Evolutionary conservation across 169 alveolate genomes (phyloP).

Genomic region (Plasmodium vivax): DNA sequence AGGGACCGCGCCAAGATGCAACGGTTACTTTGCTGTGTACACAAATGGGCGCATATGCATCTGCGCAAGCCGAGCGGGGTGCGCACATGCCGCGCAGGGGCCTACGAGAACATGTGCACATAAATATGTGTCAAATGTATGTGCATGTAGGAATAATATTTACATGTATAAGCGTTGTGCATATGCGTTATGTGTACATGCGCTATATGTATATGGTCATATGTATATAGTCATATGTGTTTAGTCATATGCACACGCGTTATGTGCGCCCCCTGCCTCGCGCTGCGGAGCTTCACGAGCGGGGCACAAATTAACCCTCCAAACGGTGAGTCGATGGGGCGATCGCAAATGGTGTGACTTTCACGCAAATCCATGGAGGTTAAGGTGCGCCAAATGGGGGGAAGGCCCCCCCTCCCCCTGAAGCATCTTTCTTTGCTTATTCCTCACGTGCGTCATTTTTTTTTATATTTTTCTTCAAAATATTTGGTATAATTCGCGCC

Average conservation of each 20-base stretch:
- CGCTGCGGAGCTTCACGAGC: not conserved
- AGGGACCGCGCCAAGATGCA: not conserved
- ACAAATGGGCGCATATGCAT: not conserved
- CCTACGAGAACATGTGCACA: not conserved
- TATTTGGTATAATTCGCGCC: conserved; percentile 69
- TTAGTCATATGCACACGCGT: not conserved
- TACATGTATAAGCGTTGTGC: not conserved
- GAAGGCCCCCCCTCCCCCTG: not conserved
- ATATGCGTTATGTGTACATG: too few relatives aligned
- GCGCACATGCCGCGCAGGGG: not conserved
- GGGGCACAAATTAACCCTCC: not conserved
- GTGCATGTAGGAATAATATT: too few relatives aligned
- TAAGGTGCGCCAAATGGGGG: not conserved
- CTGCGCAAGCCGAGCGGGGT: not conserved
- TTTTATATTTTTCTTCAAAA: conserved; percentile 39
- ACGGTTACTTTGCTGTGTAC: not conserved
- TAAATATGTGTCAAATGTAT: too few relatives aligned
- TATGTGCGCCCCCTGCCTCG: not conserved
- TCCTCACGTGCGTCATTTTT: not conserved
- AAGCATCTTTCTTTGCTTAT: not conserved
- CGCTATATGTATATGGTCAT: not conserved
- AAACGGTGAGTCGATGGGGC: not conserved
- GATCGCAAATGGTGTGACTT: not conserved
- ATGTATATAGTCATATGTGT: not conserved
- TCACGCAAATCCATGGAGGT: not conserved